A percentile compares a stretch with the other conserved stretches of the same genome.
Conservation (phyloP, 352 stramenopile species). For the Phytopythium oedochilum region DNA sequence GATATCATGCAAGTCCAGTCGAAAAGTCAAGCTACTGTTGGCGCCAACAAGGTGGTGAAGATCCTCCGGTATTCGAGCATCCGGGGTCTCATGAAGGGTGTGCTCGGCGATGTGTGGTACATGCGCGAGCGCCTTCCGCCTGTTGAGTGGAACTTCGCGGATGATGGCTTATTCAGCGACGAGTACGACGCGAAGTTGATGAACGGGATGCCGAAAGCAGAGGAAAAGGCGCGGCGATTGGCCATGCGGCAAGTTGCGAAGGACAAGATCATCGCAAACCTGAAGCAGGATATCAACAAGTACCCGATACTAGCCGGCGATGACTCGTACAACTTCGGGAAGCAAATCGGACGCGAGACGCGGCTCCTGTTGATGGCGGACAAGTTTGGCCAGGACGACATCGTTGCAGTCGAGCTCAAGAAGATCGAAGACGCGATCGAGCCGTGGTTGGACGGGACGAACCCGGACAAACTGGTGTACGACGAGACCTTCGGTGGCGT, state of each 20-base stretch:
- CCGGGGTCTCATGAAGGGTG: constrained; percentile 63
- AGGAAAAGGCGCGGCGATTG: constrained; percentile 22
- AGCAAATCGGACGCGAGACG: constrained; percentile 68
- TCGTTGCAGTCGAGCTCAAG: constrained; percentile 32
- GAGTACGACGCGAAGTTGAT: constrained; percentile 13
- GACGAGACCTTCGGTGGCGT: constrained; percentile 91
- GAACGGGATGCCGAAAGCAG: neutral
- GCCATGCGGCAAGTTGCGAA: constrained; percentile 26
- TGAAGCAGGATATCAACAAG: constrained; percentile 47
- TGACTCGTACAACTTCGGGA: constrained; percentile 81
- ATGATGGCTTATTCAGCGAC: constrained; percentile 49
- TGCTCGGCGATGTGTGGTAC: constrained; percentile 56
- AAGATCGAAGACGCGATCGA: constrained; percentile 58
- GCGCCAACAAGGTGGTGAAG: constrained; percentile 25
- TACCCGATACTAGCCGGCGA: constrained; percentile 35
- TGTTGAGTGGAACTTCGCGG: constrained; percentile 62
- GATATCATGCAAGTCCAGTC: constrained; percentile 34
- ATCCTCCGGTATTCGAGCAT: constrained; percentile 64
- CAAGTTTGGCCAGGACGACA: constrained; percentile 49
- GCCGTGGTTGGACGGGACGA: constrained; percentile 56
- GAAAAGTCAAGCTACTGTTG: neutral
- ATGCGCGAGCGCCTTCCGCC: constrained; percentile 53
- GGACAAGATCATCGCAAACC: constrained; percentile 31
- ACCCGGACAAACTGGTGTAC: constrained; percentile 84
- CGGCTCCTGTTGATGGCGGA: constrained; percentile 76